Conservation (phyloP, 2,329 filamentous ascomycete species). For the Ilyonectria robusta region DNA sequence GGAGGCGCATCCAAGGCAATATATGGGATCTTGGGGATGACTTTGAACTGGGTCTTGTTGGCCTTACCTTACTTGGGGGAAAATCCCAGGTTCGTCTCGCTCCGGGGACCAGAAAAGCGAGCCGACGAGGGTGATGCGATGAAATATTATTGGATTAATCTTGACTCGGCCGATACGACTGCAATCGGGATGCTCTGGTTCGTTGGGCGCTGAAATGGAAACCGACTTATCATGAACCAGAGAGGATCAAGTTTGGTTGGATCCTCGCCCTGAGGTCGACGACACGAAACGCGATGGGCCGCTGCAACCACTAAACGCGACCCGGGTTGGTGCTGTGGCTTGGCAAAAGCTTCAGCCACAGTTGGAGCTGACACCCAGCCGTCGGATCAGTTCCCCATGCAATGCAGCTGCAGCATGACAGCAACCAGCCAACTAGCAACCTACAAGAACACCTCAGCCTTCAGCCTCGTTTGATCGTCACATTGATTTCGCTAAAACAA, state of each 20-base stretch:
- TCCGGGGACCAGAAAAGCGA: background rate
- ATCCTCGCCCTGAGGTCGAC: slow-evolving; percentile 7
- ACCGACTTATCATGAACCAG: background rate
- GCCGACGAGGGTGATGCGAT: background rate
- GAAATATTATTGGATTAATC: slow-evolving; percentile 1
- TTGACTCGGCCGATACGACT: background rate
- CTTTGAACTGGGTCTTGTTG: slow-evolving; percentile 1
- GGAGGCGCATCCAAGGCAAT: no score
- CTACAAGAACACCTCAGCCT: slow-evolving; percentile 1
- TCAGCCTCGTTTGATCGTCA: background rate
- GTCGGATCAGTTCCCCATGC: slow-evolving; percentile 12
- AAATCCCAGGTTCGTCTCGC: background rate
- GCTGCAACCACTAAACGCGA: slow-evolving; percentile 51
- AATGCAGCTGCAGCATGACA: slow-evolving; percentile 19
- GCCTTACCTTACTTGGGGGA: slow-evolving; percentile 10
- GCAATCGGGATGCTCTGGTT: background rate
- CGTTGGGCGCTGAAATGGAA: slow-evolving; percentile 1
- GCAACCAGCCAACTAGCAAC: slow-evolving; percentile 11
- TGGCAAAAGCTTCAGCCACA: slow-evolving; percentile 43
- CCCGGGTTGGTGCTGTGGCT: slow-evolving; percentile 32
- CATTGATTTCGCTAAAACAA: background rate
- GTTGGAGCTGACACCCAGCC: slow-evolving; percentile 13
- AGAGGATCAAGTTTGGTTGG: slow-evolving; percentile 9
- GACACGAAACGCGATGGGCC: slow-evolving; percentile 28
- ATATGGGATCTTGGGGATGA: background rate